phyloP scores from a whole-genome alignment of 495 filamentous ascomycete species.

The Parmelia sp. region DNA sequence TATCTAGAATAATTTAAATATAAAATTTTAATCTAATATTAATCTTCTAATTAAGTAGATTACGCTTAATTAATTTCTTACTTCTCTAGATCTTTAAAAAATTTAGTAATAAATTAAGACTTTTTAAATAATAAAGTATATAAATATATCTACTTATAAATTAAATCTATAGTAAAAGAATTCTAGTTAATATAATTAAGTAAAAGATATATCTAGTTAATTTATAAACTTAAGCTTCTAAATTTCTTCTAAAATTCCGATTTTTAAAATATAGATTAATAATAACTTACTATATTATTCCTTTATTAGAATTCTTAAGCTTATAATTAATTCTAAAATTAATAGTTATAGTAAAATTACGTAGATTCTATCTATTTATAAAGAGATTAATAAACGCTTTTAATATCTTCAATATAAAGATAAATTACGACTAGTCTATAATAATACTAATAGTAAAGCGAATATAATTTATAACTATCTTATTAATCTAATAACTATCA shows the following conservation, averaged over 20 bases:
- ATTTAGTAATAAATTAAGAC: background rate
- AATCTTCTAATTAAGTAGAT: background rate
- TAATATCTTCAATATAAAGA: background rate
- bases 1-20: background rate
- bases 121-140: background rate
- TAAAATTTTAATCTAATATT: background rate
- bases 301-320: background rate
- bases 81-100: background rate
- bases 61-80: background rate
- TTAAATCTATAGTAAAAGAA: background rate
- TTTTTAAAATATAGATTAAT: background rate
- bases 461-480: background rate
- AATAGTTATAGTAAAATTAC: background rate
- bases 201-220: background rate
- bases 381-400: background rate
- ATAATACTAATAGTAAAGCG: background rate
- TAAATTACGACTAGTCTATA: background rate
- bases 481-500: background rate
- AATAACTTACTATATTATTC: background rate
- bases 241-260: background rate
- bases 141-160: background rate
- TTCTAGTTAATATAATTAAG: background rate
- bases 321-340: background rate
- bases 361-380: background rate
- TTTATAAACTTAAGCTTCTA: background rate